Percentiles rank a stretch among this genome's conserved stretches.
Conservation (phyloP, 164 flowering plant genomes). For the Stephania cephalantha region DNA sequence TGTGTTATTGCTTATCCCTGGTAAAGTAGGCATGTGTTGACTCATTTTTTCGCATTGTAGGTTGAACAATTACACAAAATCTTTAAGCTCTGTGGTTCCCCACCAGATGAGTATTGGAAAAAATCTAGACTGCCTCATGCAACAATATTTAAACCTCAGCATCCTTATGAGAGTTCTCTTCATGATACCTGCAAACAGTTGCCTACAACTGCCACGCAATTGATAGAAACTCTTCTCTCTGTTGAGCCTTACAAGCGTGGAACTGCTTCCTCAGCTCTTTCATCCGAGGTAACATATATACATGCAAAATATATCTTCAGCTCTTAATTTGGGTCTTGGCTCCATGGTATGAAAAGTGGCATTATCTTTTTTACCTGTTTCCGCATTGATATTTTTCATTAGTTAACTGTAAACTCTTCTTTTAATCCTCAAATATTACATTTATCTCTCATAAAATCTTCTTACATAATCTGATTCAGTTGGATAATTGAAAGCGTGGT, state of each 20-base stretch:
- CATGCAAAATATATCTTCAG: neutral
- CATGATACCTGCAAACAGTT: slow-evolving; percentile 53
- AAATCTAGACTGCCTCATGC: slow-evolving; percentile 76
- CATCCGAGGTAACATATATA: slow-evolving; percentile 50
- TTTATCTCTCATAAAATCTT: too few species aligned
- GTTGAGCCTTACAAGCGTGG: slow-evolving; percentile 76
- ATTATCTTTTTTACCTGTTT: neutral
- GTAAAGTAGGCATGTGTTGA: neutral
- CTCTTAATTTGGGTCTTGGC: neutral
- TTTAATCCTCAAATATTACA: too few species aligned
- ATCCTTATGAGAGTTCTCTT: slow-evolving; percentile 65
- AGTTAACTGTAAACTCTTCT: neutral
- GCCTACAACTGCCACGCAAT: slow-evolving; percentile 42
- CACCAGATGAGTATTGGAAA: slow-evolving; percentile 80
- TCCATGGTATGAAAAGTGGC: neutral
- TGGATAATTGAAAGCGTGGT: too few species aligned
- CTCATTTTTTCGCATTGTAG: slow-evolving; percentile 27
- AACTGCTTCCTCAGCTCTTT: slow-evolving; percentile 66
- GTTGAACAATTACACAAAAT: slow-evolving; percentile 94
- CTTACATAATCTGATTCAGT: too few species aligned
- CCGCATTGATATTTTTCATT: neutral
- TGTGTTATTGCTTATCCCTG: neutral
- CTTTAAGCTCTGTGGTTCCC: slow-evolving; percentile 93
- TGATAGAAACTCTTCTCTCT: slow-evolving; percentile 64
- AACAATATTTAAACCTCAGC: slow-evolving; percentile 73